Percentiles rank a stretch among this genome's conserved stretches.
Evolutionary conservation across 257 asterid species (phyloP).

Genomic region (Ilex asprella): DNA sequence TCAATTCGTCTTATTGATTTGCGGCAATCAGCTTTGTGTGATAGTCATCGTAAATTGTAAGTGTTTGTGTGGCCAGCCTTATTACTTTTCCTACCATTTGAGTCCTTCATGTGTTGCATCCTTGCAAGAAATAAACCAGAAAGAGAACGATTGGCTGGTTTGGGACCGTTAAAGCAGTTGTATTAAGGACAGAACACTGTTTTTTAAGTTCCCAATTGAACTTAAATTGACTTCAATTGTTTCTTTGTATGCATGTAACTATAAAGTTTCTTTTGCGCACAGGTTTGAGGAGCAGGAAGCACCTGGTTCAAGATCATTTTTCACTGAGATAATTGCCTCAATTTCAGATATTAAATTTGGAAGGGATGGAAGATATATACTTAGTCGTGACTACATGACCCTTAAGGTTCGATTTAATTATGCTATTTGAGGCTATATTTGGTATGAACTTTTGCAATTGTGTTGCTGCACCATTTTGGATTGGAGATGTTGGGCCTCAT

Average conservation of each 20-base stretch:
- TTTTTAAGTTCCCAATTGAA: too few species aligned
- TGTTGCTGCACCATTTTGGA: too few species aligned
- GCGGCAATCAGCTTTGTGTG: slow-evolving; percentile 88
- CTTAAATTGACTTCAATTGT: too few species aligned
- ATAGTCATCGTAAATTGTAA: slow-evolving; percentile 80
- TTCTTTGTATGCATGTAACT: slow-evolving; percentile 17
- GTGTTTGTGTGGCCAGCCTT: slow-evolving; percentile 16
- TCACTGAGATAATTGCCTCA: slow-evolving; percentile 99
- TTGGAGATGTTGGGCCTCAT: too few species aligned
- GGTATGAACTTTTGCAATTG: too few species aligned
- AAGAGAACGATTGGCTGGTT: too few species aligned
- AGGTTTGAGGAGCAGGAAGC: slow-evolving; percentile 99
- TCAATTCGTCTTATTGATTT: slow-evolving; percentile 84
- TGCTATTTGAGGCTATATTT: background rate
- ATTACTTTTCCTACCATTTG: background rate
- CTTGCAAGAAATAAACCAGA: too few species aligned
- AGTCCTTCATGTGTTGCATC: background rate
- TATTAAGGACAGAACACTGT: too few species aligned
- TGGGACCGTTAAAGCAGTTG: too few species aligned
- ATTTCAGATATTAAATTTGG: slow-evolving; percentile 97
- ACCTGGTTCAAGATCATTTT: slow-evolving; percentile 97
- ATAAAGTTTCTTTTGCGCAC: slow-evolving; percentile 28
- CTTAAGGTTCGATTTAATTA: slow-evolving; percentile 59
- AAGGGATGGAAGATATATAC: slow-evolving; percentile 82
- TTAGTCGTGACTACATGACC: slow-evolving; percentile 99